phyloP scores from a whole-genome alignment of 352 stramenopile species.

The Globisporangium iwayamae region DNA sequence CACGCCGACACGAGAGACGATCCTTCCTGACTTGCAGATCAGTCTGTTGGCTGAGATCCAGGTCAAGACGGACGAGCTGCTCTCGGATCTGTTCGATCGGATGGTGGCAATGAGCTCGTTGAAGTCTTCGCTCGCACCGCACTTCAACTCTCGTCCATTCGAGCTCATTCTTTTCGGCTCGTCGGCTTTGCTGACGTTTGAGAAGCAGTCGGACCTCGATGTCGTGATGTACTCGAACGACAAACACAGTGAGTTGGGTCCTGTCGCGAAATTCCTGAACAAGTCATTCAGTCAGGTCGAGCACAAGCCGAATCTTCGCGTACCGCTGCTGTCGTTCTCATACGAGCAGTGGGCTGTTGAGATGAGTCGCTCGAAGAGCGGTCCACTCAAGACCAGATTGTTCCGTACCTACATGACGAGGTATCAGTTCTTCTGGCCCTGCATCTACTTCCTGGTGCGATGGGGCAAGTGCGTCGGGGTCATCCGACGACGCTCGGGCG shows the following conservation, averaged over 20 bases:
- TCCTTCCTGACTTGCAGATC: conserved; percentile 55
- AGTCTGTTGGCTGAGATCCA: conserved; percentile 56
- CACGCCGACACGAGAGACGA: conserved; percentile 23
- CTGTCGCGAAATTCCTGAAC: conserved; percentile 30
- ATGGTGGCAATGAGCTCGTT: conserved; percentile 49
- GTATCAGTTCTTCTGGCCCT: conserved; percentile 75
- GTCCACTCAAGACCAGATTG: conserved; percentile 66
- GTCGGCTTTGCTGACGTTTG: conserved; percentile 68
- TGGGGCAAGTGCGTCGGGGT: conserved; percentile 71
- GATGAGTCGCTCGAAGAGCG: conserved; percentile 48
- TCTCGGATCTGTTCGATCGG: conserved; percentile 64
- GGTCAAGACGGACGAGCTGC: conserved; percentile 38
- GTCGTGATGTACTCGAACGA: conserved; percentile 31
- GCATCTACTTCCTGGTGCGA: conserved; percentile 65
- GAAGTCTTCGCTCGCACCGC: conserved; percentile 28
- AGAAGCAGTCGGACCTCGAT: conserved; percentile 74
- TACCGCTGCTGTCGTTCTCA: conserved; percentile 64
- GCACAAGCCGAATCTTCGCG: conserved; percentile 43
- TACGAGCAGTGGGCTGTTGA: conserved; percentile 65
- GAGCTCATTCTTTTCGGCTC: conserved; percentile 67
- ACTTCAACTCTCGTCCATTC: conserved; percentile 39
- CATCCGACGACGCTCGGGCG: conserved; percentile 50
- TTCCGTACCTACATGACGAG: conserved; percentile 66
- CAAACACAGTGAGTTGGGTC: conserved; percentile 23
- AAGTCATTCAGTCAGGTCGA: conserved; percentile 30